Conservation (phyloP, 306 rosid genomes). For the Castanopsis chinensis region DNA sequence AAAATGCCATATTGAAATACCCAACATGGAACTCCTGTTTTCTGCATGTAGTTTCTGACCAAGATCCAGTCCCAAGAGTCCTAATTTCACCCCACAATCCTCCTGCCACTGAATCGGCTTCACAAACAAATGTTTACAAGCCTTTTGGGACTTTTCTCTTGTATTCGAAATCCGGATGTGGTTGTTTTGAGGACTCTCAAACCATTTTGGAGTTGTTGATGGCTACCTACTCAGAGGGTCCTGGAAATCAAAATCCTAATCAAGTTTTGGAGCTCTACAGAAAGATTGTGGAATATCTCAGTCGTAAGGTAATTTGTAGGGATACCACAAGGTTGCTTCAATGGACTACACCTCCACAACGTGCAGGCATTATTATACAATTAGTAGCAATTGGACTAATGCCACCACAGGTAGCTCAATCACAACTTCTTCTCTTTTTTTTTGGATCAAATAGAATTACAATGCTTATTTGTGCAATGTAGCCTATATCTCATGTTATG, state of each 20-base stretch:
- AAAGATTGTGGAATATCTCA: constrained; percentile 31
- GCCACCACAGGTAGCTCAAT: constrained; percentile 31
- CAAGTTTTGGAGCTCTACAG: constrained; percentile 27
- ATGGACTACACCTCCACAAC: constrained; percentile 8
- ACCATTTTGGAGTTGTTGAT: constrained; percentile 26
- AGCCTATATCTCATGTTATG: not conserved
- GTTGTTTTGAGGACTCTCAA: constrained; percentile 44
- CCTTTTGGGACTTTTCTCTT: constrained; percentile 75
- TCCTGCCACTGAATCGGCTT: no score
- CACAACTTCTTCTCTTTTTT: not conserved
- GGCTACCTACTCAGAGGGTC: not conserved
- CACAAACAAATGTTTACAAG: not conserved
- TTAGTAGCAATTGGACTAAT: constrained; percentile 36
- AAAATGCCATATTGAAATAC: constrained; percentile 38
- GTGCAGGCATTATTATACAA: constrained; percentile 36
- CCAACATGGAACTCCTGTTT: constrained; percentile 65
- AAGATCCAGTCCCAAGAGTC: constrained; percentile 41
- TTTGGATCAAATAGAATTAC: not conserved
- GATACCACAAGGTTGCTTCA: not conserved
- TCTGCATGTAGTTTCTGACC: constrained; percentile 47
- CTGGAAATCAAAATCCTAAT: not conserved
- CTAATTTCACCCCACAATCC: not conserved
- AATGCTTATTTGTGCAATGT: not conserved
- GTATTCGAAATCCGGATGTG: constrained; percentile 34
- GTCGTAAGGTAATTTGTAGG: constrained; percentile 15